Conservation (phyloP, 441 rosid genomes). For the Gossypium davidsonii region DNA sequence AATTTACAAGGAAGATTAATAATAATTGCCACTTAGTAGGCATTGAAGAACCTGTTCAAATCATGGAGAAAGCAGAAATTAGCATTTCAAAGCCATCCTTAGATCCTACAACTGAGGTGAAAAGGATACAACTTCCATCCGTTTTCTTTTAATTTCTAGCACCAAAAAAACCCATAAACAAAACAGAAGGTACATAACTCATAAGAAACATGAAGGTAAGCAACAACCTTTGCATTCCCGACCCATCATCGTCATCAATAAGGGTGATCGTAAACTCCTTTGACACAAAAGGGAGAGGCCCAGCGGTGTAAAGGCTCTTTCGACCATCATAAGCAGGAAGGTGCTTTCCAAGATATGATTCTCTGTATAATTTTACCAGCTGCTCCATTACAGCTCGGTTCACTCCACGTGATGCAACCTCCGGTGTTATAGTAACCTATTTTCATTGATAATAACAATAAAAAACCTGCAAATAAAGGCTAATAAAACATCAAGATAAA, state of each 20-base stretch:
- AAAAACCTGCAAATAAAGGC: neutral
- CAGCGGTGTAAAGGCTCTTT: conserved; percentile 90
- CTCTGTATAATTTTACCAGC: conserved; percentile 48
- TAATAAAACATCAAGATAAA: conserved; percentile 8
- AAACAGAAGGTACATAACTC: neutral
- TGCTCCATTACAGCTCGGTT: conserved; percentile 83
- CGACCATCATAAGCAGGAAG: conserved; percentile 95
- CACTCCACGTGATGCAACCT: conserved; percentile 72
- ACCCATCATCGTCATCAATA: conserved; percentile 78
- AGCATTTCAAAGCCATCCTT: neutral
- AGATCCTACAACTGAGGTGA: neutral
- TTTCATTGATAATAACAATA: neutral
- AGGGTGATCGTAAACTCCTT: conserved; percentile 74
- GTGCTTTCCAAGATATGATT: conserved; percentile 76
- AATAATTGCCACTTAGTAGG: neutral
- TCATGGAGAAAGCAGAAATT: neutral
- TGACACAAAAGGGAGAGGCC: conserved; percentile 69
- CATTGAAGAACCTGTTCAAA: neutral
- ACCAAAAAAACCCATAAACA: neutral
- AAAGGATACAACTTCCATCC: neutral
- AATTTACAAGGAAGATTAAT: neutral
- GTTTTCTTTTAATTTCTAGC: neutral
- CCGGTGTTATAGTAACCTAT: conserved; percentile 84
- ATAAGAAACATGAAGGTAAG: neutral
- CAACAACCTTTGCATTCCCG: conserved; percentile 67